phyloP scores from a whole-genome alignment of 78 protist genomes.

The Polysphondylium violaceum region DNA sequence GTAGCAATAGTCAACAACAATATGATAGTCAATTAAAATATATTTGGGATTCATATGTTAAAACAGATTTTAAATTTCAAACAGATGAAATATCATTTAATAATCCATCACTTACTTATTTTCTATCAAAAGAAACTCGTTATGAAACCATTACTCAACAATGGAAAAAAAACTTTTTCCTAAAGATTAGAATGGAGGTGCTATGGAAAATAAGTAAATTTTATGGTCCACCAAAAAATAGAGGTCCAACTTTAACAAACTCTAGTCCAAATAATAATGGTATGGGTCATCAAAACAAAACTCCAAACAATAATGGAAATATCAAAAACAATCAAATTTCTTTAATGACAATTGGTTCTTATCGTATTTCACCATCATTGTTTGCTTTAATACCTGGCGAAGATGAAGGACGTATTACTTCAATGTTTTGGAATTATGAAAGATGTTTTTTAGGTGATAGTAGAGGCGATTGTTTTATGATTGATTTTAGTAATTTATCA shows the following conservation, averaged over 20 bases:
- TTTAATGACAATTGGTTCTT: constrained; percentile 31
- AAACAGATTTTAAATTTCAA: constrained; percentile 20
- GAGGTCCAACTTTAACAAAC: neutral
- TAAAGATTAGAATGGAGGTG: constrained; percentile 45
- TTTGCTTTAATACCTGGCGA: constrained; percentile 18
- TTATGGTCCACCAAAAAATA: constrained; percentile 22
- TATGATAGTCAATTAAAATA: neutral
- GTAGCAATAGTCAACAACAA: neutral
- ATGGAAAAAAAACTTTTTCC: constrained; percentile 58
- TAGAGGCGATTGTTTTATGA: constrained; percentile 8
- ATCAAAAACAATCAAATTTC: neutral
- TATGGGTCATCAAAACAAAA: neutral
- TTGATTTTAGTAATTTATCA: neutral
- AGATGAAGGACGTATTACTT: constrained; percentile 4
- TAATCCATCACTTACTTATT: constrained; percentile 19
- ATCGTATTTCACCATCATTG: constrained; percentile 40
- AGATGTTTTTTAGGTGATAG: constrained; percentile 1
- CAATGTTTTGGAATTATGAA: constrained; percentile 3
- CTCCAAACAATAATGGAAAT: neutral
- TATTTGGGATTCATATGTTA: constrained; percentile 47
- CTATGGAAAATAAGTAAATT: constrained; percentile 32
- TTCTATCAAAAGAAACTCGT: constrained; percentile 45
- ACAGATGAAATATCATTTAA: neutral
- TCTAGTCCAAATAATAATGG: neutral
- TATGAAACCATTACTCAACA: constrained; percentile 30